These are phyloP conservation scores for Oryza meyeriana DNA, from an alignment of 176 grass and related monocot genomes.

Conservation along the genomic window DNA sequence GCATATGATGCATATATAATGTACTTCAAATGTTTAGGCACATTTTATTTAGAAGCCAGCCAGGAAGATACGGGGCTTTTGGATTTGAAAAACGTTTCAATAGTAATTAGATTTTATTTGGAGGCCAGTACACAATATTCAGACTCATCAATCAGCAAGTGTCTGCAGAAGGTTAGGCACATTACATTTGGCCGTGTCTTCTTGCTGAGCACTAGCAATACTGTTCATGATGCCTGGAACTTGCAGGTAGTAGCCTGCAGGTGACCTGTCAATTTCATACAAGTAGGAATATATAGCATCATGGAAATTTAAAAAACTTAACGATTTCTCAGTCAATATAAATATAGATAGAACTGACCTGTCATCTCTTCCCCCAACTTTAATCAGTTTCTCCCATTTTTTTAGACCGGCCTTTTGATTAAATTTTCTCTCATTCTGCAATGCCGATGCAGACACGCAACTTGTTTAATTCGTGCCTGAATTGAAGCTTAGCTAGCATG, in stretches of 20 bases:
- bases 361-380: background rate
- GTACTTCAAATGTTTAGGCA: too few species aligned
- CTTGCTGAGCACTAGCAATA: background rate
- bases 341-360: background rate
- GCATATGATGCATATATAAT: background rate
- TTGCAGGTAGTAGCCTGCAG: background rate
- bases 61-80: too few species aligned
- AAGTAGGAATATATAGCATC: background rate
- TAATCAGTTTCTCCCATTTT: background rate
- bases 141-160: background rate
- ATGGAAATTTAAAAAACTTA: background rate
- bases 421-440: background rate
- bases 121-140: background rate
- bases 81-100: too few species aligned
- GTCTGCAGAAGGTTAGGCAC: background rate
- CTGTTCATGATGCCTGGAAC: background rate
- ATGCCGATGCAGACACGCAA: background rate
- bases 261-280: background rate
- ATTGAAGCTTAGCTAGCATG: background rate
- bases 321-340: background rate
- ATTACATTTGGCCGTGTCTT: background rate
- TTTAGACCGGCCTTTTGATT: background rate
- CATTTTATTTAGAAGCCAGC: too few species aligned
- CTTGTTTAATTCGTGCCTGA: conserved; percentile 12
- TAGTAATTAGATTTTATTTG: background rate